Percentiles rank a stretch among this genome's conserved stretches.
phyloP scores from a whole-genome alignment of 352 stramenopile genomes.

The Albugo candida region DNA sequence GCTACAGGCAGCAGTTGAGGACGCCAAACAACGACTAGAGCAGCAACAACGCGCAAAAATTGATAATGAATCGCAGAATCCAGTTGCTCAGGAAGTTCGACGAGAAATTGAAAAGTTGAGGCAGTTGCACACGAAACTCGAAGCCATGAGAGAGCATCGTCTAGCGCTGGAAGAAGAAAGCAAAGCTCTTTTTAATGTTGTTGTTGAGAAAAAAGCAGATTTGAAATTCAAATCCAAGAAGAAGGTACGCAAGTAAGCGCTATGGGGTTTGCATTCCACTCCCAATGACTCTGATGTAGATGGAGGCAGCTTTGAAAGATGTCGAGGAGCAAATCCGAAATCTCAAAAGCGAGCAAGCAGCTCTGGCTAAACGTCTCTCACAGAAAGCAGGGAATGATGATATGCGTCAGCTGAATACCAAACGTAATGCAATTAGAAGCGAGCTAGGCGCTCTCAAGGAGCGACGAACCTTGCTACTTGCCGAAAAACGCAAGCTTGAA shows the following conservation, averaged over 20 bases:
- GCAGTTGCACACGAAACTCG: conserved; percentile 63
- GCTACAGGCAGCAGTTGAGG: conserved; percentile 46
- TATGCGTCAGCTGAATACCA: conserved; percentile 61
- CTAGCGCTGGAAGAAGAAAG: conserved; percentile 74
- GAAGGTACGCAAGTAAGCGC: conserved; percentile 22
- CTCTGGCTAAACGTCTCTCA: conserved; percentile 45
- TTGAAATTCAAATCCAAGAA: conserved; percentile 80
- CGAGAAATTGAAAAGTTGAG: conserved; percentile 73
- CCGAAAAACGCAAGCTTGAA: conserved; percentile 69
- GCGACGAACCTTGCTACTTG: conserved; percentile 52
- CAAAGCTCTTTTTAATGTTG: conserved; percentile 78
- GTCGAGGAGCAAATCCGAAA: conserved; percentile 62
- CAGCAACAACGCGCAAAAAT: conserved; percentile 55
- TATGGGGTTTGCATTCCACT: background rate
- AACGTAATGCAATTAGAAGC: conserved; percentile 70
- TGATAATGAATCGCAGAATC: conserved; percentile 48
- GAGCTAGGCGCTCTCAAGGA: conserved; percentile 68
- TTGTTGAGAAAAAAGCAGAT: conserved; percentile 79
- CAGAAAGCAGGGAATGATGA: conserved; percentile 58
- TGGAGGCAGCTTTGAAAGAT: conserved; percentile 63
- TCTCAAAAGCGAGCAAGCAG: conserved; percentile 68
- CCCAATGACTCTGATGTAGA: conserved; percentile 14
- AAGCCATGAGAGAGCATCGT: conserved; percentile 68
- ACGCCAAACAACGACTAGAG: conserved; percentile 63
- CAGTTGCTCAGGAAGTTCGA: conserved; percentile 62